These are phyloP conservation scores for Eucalyptus urophylla DNA, from an alignment of 345 rosid genomes.

Conservation along the genomic window DNA sequence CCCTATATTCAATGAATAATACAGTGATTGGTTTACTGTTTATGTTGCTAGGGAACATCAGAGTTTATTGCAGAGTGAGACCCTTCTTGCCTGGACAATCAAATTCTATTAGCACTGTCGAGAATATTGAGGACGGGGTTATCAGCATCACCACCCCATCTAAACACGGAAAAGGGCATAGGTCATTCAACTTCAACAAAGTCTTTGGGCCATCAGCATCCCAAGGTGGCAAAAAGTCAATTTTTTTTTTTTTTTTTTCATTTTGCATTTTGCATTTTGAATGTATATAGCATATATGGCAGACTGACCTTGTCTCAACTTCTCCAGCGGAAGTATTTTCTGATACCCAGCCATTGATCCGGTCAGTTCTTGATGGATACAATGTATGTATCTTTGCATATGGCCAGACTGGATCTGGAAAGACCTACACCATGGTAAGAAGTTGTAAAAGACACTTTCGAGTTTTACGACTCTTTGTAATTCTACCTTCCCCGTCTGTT, in stretches of 20 bases:
- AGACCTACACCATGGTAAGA: conserved; percentile 90
- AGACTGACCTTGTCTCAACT: background rate
- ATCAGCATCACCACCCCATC: conserved; percentile 65
- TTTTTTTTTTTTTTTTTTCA: background rate
- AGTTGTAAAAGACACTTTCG: background rate
- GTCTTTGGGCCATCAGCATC: conserved; percentile 84
- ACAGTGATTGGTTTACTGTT: background rate
- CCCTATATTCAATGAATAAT: background rate
- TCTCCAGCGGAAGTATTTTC: conserved; percentile 89
- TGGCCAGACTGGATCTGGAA: conserved; percentile 98
- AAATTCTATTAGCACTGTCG: conserved; percentile 47
- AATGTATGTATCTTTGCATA: conserved; percentile 99
- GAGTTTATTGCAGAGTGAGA: conserved; percentile 91
- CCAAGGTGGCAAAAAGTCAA: conserved; percentile 42
- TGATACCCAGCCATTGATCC: conserved; percentile 92
- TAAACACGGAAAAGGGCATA: conserved; percentile 63
- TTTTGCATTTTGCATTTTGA: background rate
- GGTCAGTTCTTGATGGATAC: conserved; percentile 94
- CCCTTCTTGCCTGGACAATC: conserved; percentile 78
- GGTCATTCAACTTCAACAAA: conserved; percentile 82
- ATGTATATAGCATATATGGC: background rate
- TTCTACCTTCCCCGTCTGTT: background rate
- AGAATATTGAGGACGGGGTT: conserved; percentile 59
- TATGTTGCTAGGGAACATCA: conserved; percentile 56
- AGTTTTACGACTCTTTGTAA: background rate